These are phyloP conservation scores for Hymenoscyphus scutula DNA, from an alignment of 2,329 filamentous ascomycete genomes.

Conservation along the genomic window DNA sequence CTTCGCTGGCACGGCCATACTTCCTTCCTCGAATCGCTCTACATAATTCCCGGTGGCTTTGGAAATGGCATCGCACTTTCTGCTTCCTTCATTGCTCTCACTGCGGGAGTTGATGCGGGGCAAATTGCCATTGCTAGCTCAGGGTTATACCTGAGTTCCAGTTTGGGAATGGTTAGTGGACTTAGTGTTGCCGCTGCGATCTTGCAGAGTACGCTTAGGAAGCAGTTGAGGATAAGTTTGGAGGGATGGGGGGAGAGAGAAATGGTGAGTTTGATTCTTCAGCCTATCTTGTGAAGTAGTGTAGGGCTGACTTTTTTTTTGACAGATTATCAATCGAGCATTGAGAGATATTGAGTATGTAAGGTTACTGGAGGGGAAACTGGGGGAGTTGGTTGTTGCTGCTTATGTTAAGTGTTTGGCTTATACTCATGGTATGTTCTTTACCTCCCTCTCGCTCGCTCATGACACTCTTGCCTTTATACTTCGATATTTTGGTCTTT, in stretches of 20 bases:
- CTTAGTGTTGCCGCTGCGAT: slow-evolving; percentile 24
- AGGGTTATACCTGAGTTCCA: slow-evolving; percentile 44
- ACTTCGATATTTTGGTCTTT: too few relatives aligned
- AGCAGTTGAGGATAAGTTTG: slow-evolving; percentile 15
- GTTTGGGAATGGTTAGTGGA: slow-evolving; percentile 26
- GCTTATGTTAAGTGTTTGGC: slow-evolving; percentile 11
- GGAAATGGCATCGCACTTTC: slow-evolving; percentile 48
- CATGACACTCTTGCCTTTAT: background rate
- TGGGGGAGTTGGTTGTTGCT: slow-evolving; percentile 5
- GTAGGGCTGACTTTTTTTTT: background rate
- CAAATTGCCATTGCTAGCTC: slow-evolving; percentile 50
- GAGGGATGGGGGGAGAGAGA: slow-evolving; percentile 8
- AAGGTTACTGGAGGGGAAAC: background rate
- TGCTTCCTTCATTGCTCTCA: slow-evolving; percentile 49
- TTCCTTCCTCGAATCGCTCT: slow-evolving; percentile 53
- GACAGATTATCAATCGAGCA: slow-evolving; percentile 5
- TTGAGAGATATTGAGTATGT: slow-evolving; percentile 14
- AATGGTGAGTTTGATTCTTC: background rate
- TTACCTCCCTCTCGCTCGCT: background rate
- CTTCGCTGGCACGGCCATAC: slow-evolving; percentile 58
- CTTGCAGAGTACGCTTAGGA: slow-evolving; percentile 21
- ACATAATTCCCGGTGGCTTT: slow-evolving; percentile 56
- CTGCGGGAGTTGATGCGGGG: slow-evolving; percentile 43
- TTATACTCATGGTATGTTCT: slow-evolving; percentile 9
- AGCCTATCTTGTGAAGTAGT: background rate